phyloP scores from a whole-genome alignment of 139 green algal genomes.

The Ostreobium quekettii region DNA sequence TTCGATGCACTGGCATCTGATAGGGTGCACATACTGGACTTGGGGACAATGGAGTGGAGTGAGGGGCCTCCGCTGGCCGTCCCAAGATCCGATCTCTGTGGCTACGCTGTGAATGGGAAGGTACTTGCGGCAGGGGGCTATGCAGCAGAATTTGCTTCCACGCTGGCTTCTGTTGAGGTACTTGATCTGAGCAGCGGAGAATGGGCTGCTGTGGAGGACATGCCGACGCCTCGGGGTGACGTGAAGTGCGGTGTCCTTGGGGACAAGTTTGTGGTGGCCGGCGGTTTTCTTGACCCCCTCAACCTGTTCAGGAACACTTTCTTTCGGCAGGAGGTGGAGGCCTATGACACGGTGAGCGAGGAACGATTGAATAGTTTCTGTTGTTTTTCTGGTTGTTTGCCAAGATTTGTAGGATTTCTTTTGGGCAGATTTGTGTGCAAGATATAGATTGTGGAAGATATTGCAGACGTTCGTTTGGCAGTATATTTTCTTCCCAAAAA shows the following conservation, averaged over 20 bases:
- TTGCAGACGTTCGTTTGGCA: too few relatives aligned
- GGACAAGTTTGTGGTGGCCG: background rate
- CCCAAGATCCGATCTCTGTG: background rate
- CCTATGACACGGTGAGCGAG: conserved; percentile 3
- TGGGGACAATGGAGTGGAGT: background rate
- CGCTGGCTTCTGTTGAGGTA: background rate
- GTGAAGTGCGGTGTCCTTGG: background rate
- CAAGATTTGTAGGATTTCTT: too few relatives aligned
- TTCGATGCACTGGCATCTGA: conserved; percentile 3
- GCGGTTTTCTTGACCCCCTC: conserved; percentile 9
- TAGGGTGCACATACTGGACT: conserved; percentile 7
- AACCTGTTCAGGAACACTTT: background rate
- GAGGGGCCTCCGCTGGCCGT: background rate
- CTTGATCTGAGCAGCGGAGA: background rate
- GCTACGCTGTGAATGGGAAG: conserved; percentile 8
- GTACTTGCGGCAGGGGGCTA: conserved; percentile 7
- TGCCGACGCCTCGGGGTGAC: conserved; percentile 14
- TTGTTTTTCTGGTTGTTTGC: too few relatives aligned
- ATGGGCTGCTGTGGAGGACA: background rate
- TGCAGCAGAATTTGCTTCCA: background rate
- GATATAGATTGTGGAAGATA: too few relatives aligned
- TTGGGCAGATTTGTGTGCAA: too few relatives aligned
- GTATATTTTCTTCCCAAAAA: too few relatives aligned
- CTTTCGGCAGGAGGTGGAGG: conserved; percentile 12
- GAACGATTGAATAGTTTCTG: too few relatives aligned